phyloP scores from a whole-genome alignment of 371 early-diverging fungal genomes.

The Smittium culicis region DNA sequence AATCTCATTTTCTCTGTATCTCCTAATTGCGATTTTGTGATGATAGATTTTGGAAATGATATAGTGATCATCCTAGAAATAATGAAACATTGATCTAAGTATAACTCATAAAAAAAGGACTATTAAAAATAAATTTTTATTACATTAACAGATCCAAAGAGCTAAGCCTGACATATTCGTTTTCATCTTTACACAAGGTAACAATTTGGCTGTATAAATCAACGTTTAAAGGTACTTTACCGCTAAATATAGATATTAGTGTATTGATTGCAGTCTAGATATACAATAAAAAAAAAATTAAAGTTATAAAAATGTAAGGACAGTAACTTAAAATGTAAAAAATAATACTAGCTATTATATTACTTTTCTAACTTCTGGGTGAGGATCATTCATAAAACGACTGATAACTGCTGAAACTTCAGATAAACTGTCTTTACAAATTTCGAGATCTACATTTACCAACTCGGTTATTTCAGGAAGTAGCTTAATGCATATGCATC shows the following conservation, averaged over 20 bases:
- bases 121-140: not conserved
- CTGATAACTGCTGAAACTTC: too few relatives aligned
- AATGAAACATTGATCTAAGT: not conserved
- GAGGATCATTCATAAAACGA: not conserved
- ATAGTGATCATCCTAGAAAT: slow-evolving; percentile 35
- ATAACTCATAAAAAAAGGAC: not conserved
- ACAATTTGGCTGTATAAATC: not conserved
- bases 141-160: slow-evolving; percentile 1
- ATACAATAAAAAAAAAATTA: not conserved
- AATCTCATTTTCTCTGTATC: slow-evolving; percentile 44
- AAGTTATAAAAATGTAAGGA: not conserved
- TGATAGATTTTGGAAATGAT: slow-evolving; percentile 20
- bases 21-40: slow-evolving; percentile 15
- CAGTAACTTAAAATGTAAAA: not conserved
- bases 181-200: slow-evolving; percentile 1
- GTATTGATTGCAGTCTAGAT: not conserved
- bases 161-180: not conserved
- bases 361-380: slow-evolving; percentile 7
- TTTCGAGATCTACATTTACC: too few relatives aligned
- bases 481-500: too few relatives aligned
- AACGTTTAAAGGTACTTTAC: not conserved
- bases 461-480: too few relatives aligned
- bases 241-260: not conserved
- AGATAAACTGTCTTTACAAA: too few relatives aligned
- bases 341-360: not conserved